Conservation (phyloP, 495 filamentous ascomycete species). For the Penicillium daleae region DNA sequence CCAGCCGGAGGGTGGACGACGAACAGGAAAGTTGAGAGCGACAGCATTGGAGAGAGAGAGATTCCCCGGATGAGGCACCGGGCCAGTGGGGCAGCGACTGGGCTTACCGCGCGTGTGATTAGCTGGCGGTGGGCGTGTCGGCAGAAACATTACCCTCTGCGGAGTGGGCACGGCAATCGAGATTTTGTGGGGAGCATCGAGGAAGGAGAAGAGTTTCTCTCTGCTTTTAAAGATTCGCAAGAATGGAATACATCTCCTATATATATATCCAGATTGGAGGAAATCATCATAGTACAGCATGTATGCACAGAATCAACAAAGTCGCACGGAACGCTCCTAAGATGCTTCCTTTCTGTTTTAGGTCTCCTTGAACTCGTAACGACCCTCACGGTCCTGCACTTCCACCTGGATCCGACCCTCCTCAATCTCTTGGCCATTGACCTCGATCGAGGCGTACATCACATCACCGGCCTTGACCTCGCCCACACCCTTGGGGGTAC, state of each 20-base stretch:
- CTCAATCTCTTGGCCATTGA: conserved; percentile 81
- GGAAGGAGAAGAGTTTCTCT: no score
- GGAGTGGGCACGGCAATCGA: neutral
- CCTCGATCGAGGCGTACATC: conserved; percentile 81
- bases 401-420: conserved; percentile 83
- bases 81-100: neutral
- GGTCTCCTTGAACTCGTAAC: conserved; percentile 53
- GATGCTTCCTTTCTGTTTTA: conserved; percentile 26
- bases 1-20: no score
- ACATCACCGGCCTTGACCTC: conserved; percentile 83
- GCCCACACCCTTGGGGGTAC: conserved; percentile 96
- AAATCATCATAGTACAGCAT: neutral
- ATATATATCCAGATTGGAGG: neutral
- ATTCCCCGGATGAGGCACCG: conserved; percentile 7
- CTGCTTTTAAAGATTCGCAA: neutral
- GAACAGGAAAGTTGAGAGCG: no score
- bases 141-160: conserved; percentile 22
- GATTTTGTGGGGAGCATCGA: neutral
- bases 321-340: neutral
- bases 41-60: no score
- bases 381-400: conserved; percentile 69
- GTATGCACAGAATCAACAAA: neutral
- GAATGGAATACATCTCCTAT: neutral
- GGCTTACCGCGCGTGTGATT: conserved; percentile 20
- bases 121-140: conserved; percentile 6